Evolutionary conservation across 2,329 filamentous ascomycete genomes (phyloP).

Genomic region (Penicillium verrucosum): DNA sequence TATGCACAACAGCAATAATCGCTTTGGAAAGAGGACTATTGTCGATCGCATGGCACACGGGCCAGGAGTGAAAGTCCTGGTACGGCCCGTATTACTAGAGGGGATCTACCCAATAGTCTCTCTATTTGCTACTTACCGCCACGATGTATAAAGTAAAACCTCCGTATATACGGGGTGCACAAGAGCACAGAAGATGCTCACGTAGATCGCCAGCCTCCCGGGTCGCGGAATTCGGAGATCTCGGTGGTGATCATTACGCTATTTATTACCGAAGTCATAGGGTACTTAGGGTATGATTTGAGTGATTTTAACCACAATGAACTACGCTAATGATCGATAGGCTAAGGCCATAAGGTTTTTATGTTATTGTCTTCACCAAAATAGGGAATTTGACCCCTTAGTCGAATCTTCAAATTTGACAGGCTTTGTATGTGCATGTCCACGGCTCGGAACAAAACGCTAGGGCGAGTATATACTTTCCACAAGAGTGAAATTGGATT

Average conservation of each 20-base stretch:
- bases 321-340: neutral
- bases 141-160: neutral
- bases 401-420: neutral
- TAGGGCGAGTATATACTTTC: neutral
- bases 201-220: neutral
- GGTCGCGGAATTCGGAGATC: neutral
- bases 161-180: neutral
- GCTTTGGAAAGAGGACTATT: neutral
- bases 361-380: neutral
- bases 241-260: neutral
- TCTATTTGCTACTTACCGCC: neutral
- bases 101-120: slow-evolving; percentile 1
- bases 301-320: neutral
- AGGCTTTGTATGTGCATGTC: neutral
- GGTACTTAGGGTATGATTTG: neutral
- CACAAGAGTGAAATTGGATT: neutral
- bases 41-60: neutral
- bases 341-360: neutral
- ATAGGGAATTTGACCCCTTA: neutral
- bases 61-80: neutral
- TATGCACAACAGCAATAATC: neutral
- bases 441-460: too few species aligned
- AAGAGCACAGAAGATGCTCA: too few species aligned
- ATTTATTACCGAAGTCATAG: neutral
- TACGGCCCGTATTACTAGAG: neutral